These are phyloP conservation scores for Pulicaria dysenterica DNA, from an alignment of 129 eudicot genomes.

Conservation along the genomic window DNA sequence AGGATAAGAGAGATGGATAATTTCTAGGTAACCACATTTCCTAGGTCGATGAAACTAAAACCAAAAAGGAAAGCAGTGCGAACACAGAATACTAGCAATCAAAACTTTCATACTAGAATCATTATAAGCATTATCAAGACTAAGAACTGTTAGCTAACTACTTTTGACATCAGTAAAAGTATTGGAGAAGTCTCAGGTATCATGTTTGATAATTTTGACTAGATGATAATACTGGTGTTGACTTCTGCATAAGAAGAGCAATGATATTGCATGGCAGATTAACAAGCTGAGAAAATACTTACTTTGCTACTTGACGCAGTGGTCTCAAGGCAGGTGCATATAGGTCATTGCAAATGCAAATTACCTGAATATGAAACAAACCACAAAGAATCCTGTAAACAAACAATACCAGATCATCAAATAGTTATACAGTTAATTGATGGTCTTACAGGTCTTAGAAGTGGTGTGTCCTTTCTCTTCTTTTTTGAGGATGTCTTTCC, in stretches of 20 bases:
- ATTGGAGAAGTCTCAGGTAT: background rate
- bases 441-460: conserved; percentile 84
- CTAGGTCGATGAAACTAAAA: conserved; percentile 7
- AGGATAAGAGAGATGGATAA: background rate
- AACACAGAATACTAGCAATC: conserved; percentile 2
- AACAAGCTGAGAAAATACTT: conserved; percentile 32
- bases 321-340: conserved; percentile 96
- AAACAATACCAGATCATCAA: conserved; percentile 11
- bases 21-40: conserved; percentile 5
- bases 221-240: background rate
- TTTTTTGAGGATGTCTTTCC: conserved; percentile 59
- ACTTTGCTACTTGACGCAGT: conserved; percentile 94
- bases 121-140: background rate
- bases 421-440: conserved; percentile 6
- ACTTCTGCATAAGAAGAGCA: background rate
- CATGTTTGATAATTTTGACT: conserved; percentile 13
- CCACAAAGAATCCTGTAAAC: conserved; percentile 14
- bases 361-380: conserved; percentile 57
- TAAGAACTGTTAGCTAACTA: conserved; percentile 15
- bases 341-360: conserved; percentile 93
- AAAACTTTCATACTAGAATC: background rate
- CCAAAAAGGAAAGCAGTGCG: background rate
- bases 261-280: background rate
- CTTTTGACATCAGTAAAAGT: background rate
- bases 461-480: conserved; percentile 52